Evolutionary conservation across 208 protist genomes (phyloP).

Genomic region (Leishmania lainsoni): DNA sequence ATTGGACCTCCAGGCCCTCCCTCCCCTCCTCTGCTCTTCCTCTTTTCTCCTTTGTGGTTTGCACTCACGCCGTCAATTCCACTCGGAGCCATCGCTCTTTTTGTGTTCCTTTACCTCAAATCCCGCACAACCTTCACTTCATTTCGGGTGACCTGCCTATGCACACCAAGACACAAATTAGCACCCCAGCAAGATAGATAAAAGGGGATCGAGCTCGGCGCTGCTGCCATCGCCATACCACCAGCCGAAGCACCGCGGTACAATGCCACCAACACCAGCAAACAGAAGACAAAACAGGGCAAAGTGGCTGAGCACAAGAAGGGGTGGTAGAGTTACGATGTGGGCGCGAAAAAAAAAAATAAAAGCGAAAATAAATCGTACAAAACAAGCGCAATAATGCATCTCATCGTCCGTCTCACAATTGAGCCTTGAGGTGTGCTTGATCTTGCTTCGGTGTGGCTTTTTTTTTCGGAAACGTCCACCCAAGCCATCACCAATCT

Average conservation of each 20-base stretch:
- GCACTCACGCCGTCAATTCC: neutral
- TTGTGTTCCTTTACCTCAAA: neutral
- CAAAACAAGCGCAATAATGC: slow-evolving; percentile 4
- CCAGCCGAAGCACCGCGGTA: neutral
- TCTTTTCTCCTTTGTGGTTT: neutral
- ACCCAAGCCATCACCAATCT: neutral
- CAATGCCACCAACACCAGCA: neutral
- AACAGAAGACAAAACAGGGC: slow-evolving; percentile 5
- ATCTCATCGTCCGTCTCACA: neutral
- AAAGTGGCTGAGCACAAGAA: neutral
- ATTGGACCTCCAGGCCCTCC: neutral
- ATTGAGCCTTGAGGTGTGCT: neutral
- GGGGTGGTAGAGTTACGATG: neutral
- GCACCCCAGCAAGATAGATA: neutral
- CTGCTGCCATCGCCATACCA: neutral
- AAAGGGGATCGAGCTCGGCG: neutral
- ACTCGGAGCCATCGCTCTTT: neutral
- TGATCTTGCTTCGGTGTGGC: neutral
- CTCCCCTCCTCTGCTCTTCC: neutral
- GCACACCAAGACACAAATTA: slow-evolving; percentile 8
- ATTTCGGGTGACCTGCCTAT: neutral
- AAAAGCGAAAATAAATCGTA: slow-evolving; percentile 22
- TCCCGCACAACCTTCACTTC: neutral
- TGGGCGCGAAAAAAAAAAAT: neutral
- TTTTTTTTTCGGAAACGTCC: neutral